Conservation (phyloP, 495 filamentous ascomycete species). For the Gamarada debralockiae region DNA sequence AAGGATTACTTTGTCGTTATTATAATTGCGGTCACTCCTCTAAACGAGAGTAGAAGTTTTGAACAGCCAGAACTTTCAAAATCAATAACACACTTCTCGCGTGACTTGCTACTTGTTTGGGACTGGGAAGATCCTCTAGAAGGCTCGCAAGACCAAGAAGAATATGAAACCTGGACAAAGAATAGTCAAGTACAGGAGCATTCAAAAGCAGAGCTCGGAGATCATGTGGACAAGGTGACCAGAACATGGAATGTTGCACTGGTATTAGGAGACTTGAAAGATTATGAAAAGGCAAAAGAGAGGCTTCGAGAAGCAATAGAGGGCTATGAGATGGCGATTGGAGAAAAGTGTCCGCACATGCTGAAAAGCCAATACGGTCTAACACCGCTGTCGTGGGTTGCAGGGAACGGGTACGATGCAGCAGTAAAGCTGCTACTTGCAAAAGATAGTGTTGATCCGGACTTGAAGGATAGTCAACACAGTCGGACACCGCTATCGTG, state of each 20-base stretch:
- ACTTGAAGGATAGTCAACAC: conserved; percentile 3
- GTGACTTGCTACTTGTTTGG: conserved; percentile 25
- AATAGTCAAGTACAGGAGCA: not conserved
- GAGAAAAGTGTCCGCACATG: not conserved
- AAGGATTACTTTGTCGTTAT: conserved; percentile 24
- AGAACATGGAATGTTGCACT: conserved; percentile 19
- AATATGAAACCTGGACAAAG: not conserved
- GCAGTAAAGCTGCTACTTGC: conserved; percentile 24
- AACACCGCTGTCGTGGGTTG: too few species aligned
- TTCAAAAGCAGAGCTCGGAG: not conserved
- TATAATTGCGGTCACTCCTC: conserved; percentile 20
- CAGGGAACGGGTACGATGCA: conserved; percentile 17
- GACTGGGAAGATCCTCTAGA: conserved; percentile 6
- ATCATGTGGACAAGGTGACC: conserved; percentile 9
- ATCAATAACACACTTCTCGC: conserved; percentile 17
- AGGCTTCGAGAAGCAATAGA: not conserved
- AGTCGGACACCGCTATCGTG: conserved; percentile 23
- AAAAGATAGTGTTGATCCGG: conserved; percentile 7
- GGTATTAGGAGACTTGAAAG: conserved; percentile 12
- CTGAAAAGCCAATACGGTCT: conserved; percentile 2
- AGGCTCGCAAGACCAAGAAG: conserved; percentile 2
- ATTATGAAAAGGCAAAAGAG: not conserved
- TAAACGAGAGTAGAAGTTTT: conserved; percentile 1
- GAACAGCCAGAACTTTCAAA: conserved; percentile 8
- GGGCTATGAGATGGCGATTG: not conserved